These are phyloP conservation scores for Boletus subcaerulescens DNA, from an alignment of 768 basidiomycete genomes.

Conservation along the genomic window DNA sequence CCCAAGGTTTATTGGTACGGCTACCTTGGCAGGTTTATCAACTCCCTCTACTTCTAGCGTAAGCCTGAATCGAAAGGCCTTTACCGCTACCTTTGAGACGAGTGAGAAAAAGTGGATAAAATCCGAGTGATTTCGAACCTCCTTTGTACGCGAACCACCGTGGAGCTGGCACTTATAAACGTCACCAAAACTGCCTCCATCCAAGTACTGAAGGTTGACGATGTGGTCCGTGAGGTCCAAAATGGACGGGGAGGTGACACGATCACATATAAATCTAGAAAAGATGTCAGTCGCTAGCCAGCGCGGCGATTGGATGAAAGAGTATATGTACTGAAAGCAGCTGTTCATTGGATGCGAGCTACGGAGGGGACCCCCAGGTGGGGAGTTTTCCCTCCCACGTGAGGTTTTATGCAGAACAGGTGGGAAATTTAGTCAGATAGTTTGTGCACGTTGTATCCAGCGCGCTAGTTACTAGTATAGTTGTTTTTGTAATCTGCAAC, in stretches of 20 bases:
- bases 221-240: conserved; percentile 4
- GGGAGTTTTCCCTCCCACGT: too few species aligned
- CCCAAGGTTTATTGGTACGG: not conserved
- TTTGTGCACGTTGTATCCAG: too few species aligned
- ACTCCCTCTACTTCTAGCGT: not conserved
- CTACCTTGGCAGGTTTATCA: not conserved
- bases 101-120: not conserved
- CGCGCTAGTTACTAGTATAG: too few species aligned
- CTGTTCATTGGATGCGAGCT: too few species aligned
- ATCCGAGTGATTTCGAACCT: not conserved
- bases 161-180: conserved; percentile 10
- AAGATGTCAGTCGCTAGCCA: not conserved
- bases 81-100: conserved; percentile 15
- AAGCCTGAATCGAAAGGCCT: conserved; percentile 15
- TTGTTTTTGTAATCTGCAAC: too few species aligned
- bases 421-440: too few species aligned
- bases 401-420: too few species aligned
- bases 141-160: not conserved
- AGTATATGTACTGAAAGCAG: not conserved
- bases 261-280: not conserved
- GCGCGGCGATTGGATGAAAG: not conserved
- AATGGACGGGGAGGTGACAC: not conserved
- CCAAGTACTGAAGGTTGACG: not conserved
- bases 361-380: too few species aligned
- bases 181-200: conserved; percentile 8